Evolutionary conservation across 2,329 filamentous ascomycete genomes (phyloP).

Genomic region (Lecanoromycetidae sp.): DNA sequence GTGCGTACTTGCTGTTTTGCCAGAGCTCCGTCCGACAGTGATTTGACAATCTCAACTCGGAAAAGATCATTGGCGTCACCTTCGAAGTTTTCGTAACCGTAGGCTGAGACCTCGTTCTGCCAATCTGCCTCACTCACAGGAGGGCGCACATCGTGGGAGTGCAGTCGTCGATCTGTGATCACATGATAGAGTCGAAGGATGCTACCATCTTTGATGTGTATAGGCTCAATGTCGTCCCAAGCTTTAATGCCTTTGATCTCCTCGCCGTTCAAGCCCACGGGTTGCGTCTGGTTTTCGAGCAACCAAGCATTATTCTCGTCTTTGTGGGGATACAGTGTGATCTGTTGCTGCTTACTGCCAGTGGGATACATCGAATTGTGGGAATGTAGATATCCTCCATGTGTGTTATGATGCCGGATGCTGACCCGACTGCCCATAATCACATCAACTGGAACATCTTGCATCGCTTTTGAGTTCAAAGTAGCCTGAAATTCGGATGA

Average conservation of each 20-base stretch:
- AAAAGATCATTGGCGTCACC: constrained; percentile 96
- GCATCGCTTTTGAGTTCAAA: constrained; percentile 91
- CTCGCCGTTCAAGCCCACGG: constrained; percentile 61
- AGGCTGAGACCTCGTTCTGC: constrained; percentile 94
- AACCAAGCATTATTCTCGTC: constrained; percentile 96
- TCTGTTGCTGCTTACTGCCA: constrained; percentile 96
- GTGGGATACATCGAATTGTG: constrained; percentile 95
- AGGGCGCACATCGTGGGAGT: constrained; percentile 88
- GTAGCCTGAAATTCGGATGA: constrained; percentile 98
- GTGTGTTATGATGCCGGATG: constrained; percentile 90
- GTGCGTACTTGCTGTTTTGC: constrained; percentile 81
- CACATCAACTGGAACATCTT: constrained; percentile 85
- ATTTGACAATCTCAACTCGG: constrained; percentile 87
- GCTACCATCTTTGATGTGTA: constrained; percentile 65
- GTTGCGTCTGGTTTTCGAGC: constrained; percentile 91
- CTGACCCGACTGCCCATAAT: constrained; percentile 75
- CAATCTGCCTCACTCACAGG: constrained; percentile 79
- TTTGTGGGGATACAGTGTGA: constrained; percentile 97
- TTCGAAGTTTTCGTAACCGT: constrained; percentile 92
- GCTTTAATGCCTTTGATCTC: constrained; percentile 68
- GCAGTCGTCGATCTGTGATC: constrained; percentile 74
- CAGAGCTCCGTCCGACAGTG: constrained; percentile 62
- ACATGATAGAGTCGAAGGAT: constrained; percentile 74
- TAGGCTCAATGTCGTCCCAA: constrained; percentile 64
- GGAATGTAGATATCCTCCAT: constrained; percentile 94